Evolutionary conservation across 768 basidiomycete genomes (phyloP).

Genomic region (Mycena chlorophos): DNA sequence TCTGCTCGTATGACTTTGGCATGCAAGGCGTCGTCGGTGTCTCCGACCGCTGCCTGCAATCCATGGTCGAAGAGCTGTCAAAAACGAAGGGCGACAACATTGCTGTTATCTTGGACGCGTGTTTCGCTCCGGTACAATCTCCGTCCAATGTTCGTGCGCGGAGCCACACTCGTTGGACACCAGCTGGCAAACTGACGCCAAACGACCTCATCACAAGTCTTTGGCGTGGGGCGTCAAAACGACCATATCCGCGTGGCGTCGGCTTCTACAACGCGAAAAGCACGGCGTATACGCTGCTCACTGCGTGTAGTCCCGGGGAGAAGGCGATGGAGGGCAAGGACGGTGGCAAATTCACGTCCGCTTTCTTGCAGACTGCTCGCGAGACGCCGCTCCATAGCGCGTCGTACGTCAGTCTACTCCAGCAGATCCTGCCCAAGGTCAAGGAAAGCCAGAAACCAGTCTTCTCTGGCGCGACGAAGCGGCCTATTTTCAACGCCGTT

Average conservation of each 20-base stretch:
- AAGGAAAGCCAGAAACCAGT: constrained; percentile 49
- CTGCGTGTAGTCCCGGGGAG: constrained; percentile 56
- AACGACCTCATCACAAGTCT: constrained; percentile 58
- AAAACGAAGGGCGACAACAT: constrained; percentile 67
- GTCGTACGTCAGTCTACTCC: constrained; percentile 49
- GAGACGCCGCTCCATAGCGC: constrained; percentile 53
- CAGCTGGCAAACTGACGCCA: constrained; percentile 46
- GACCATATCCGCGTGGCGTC: constrained; percentile 35
- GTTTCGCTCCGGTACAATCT: constrained; percentile 50
- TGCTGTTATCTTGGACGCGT: constrained; percentile 66
- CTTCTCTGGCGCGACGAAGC: constrained; percentile 49
- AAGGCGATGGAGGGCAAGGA: constrained; percentile 61
- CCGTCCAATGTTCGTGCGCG: constrained; percentile 44
- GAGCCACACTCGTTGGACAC: constrained; percentile 57
- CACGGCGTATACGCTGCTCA: constrained; percentile 52
- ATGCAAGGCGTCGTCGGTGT: constrained; percentile 58
- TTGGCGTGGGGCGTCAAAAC: constrained; percentile 50
- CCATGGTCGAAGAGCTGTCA: constrained; percentile 59
- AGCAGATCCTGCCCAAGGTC: constrained; percentile 40
- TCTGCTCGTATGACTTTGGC: constrained; percentile 70
- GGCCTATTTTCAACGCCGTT: constrained; percentile 53
- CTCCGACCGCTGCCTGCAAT: constrained; percentile 63
- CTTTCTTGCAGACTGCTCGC: constrained; percentile 50
- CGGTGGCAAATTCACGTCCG: constrained; percentile 61
- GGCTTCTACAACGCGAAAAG: constrained; percentile 46